These are phyloP conservation scores for Candida verbasci DNA, from an alignment of 805 yeast species.

Conservation along the genomic window DNA sequence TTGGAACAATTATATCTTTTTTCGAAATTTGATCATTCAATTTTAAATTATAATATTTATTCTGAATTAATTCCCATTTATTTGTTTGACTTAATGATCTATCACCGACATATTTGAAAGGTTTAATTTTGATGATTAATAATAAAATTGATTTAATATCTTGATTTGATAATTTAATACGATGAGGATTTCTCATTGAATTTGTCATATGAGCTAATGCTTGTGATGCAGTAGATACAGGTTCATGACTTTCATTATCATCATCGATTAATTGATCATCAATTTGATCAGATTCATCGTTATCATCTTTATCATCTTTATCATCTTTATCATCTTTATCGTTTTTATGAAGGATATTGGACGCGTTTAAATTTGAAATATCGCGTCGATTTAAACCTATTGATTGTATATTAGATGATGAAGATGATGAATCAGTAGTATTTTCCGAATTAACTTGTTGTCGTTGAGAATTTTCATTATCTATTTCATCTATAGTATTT, in stretches of 20 bases:
- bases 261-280: not conserved
- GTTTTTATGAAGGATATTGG: too few relatives aligned
- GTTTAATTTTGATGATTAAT: constrained; percentile 26
- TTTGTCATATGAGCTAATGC: constrained; percentile 6
- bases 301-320: not conserved
- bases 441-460: too few relatives aligned
- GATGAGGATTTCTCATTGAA: constrained; percentile 10
- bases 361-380: too few relatives aligned
- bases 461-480: too few relatives aligned
- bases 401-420: not conserved
- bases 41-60: constrained; percentile 17
- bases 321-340: not conserved
- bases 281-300: constrained; percentile 1
- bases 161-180: constrained; percentile 22
- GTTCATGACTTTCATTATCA: not conserved
- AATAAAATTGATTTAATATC: constrained; percentile 29
- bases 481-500: too few relatives aligned
- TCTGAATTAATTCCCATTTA: constrained; percentile 33
- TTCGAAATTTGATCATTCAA: not conserved
- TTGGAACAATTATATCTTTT: constrained; percentile 20
- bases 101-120: constrained; percentile 35
- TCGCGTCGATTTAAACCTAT: not conserved
- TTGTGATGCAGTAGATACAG: constrained; percentile 5
- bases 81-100: constrained; percentile 27
- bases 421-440: too few relatives aligned